Conservation (phyloP, 441 rosid species). For the Hura crepitans region DNA sequence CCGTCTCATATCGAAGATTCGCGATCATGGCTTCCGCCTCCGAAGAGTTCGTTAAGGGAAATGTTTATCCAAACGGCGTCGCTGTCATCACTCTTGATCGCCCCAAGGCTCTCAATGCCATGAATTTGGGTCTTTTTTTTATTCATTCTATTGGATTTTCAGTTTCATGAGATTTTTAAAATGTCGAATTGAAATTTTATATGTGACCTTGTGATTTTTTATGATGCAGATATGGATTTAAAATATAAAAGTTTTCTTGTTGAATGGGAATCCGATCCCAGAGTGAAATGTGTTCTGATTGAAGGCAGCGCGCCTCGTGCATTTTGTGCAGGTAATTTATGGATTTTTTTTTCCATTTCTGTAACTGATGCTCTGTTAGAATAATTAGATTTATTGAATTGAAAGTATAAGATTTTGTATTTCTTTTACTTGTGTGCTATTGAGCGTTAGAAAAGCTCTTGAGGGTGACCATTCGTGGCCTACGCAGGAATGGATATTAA, state of each 20-base stretch:
- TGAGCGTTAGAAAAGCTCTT: conserved; percentile 28
- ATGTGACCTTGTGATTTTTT: background rate
- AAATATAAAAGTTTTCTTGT: conserved; percentile 67
- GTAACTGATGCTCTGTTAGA: background rate
- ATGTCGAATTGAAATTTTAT: background rate
- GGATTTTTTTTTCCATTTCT: background rate
- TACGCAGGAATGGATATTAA: conserved; percentile 96
- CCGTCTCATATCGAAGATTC: conserved; percentile 27
- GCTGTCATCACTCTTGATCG: conserved; percentile 88
- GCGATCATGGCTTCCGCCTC: conserved; percentile 46
- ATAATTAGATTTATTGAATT: background rate
- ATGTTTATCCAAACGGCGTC: conserved; percentile 68
- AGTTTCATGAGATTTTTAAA: background rate
- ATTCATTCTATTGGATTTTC: background rate
- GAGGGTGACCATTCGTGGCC: conserved; percentile 38
- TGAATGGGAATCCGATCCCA: conserved; percentile 82
- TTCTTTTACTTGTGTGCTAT: conserved; percentile 10
- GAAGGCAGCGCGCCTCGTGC: conserved; percentile 79
- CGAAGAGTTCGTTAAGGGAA: conserved; percentile 64
- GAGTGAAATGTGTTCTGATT: conserved; percentile 71
- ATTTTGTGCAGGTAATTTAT: conserved; percentile 58
- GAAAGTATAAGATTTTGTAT: background rate
- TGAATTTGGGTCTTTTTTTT: conserved; percentile 56
- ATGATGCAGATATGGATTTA: conserved; percentile 71
- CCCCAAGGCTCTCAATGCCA: conserved; percentile 90